phyloP scores from a whole-genome alignment of 2,329 filamentous ascomycete genomes.

The Fusarium sp. region DNA sequence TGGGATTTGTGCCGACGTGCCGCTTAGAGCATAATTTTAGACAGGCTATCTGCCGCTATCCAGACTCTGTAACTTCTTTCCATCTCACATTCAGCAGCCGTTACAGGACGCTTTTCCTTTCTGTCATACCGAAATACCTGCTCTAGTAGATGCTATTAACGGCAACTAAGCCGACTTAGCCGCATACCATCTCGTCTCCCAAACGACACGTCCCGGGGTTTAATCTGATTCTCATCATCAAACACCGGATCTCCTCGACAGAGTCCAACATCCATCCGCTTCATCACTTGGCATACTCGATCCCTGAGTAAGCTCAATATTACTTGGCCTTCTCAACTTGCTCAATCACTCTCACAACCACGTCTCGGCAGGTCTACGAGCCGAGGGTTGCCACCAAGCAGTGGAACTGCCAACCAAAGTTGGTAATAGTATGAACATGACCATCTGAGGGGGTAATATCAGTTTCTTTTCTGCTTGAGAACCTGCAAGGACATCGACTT shows the following conservation, averaged over 20 bases:
- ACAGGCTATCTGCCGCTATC: neutral
- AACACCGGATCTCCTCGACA: too few relatives aligned
- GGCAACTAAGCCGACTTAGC: constrained; percentile 12
- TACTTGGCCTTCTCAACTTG: constrained; percentile 22
- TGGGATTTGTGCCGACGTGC: neutral
- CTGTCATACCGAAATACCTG: neutral
- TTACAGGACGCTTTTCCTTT: neutral
- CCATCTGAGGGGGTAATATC: neutral
- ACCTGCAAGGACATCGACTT: neutral
- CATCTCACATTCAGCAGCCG: neutral
- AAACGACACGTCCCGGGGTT: constrained; percentile 6
- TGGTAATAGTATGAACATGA: neutral
- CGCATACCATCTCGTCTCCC: neutral
- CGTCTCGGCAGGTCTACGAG: neutral
- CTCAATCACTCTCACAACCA: constrained; percentile 32
- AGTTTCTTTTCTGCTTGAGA: neutral
- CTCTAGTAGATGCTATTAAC: constrained; percentile 3
- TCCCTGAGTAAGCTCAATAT: neutral
- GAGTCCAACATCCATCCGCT: neutral
- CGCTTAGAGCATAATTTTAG: neutral
- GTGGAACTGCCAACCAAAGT: neutral
- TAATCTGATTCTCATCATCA: constrained; percentile 8
- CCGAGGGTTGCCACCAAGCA: neutral
- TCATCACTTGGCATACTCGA: neutral
- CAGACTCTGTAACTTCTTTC: neutral